phyloP scores from a whole-genome alignment of 352 stramenopile genomes.

The Phytophthora rubi region DNA sequence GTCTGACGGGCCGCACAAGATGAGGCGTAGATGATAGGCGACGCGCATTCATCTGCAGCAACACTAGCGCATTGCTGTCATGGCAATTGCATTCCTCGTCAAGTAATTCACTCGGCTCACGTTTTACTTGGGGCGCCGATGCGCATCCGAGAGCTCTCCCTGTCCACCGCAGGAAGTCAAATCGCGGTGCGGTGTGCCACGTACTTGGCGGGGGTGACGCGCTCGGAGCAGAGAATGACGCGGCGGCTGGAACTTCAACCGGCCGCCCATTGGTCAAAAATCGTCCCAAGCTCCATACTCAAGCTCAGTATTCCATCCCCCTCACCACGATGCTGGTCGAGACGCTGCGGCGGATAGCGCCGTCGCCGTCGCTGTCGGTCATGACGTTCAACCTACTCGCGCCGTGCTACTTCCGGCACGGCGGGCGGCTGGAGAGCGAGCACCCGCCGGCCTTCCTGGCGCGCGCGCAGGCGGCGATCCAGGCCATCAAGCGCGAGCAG shows the following conservation, averaged over 20 bases:
- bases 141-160: too few species aligned
- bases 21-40: too few species aligned
- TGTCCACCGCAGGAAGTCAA: too few species aligned
- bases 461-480: slow-evolving; percentile 73
- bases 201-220: background rate
- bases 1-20: too few species aligned
- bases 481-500: slow-evolving; percentile 72
- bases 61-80: too few species aligned
- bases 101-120: too few species aligned
- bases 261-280: background rate
- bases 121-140: too few species aligned
- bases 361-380: slow-evolving; percentile 57
- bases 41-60: too few species aligned
- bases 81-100: too few species aligned
- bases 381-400: slow-evolving; percentile 91
- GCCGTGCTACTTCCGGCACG: slow-evolving; percentile 89
- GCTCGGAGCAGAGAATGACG: background rate
- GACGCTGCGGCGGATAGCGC: too few species aligned
- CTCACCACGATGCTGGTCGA: slow-evolving; percentile 29
- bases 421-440: slow-evolving; percentile 72
- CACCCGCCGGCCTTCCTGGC: slow-evolving; percentile 67
- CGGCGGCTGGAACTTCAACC: background rate
- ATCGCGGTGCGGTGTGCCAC: background rate
- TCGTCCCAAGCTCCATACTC: too few species aligned
- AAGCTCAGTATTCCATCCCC: slow-evolving; percentile 6